These are phyloP conservation scores for Candida berthetii DNA, from an alignment of 805 yeast genomes.

Conservation along the genomic window DNA sequence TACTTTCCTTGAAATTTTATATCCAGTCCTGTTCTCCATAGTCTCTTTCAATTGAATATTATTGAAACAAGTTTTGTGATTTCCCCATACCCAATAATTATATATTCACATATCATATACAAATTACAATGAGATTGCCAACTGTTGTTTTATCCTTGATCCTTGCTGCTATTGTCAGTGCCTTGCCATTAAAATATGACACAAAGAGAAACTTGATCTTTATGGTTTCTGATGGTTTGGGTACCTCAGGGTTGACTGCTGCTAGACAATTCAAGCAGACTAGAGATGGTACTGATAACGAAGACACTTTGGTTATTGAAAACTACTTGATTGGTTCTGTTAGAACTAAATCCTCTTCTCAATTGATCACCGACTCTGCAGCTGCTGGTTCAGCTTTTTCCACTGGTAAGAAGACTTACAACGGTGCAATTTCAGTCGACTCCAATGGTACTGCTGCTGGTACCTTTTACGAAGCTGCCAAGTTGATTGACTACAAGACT, in stretches of 20 bases:
- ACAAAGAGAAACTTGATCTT: conserved; percentile 71
- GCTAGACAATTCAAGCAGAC: conserved; percentile 70
- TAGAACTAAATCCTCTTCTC: conserved; percentile 73
- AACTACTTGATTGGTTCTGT: conserved; percentile 71
- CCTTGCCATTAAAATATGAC: conserved; percentile 18
- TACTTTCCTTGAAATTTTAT: too few relatives aligned
- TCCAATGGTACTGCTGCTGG: conserved; percentile 68
- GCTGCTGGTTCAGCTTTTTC: conserved; percentile 95
- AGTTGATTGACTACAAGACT: conserved; percentile 69
- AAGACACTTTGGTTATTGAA: conserved; percentile 57
- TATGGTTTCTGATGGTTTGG: conserved; percentile 91
- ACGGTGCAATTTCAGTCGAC: conserved; percentile 88
- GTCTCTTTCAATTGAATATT: too few relatives aligned
- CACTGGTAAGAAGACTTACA: conserved; percentile 75
- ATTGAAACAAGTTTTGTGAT: too few relatives aligned
- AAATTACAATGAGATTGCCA: conserved; percentile 21
- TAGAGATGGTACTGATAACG: conserved; percentile 42
- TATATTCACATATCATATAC: too few relatives aligned
- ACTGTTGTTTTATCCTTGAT: conserved; percentile 13
- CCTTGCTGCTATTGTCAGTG: conserved; percentile 15
- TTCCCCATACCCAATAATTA: not conserved
- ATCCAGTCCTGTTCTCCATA: too few relatives aligned
- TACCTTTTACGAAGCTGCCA: conserved; percentile 82
- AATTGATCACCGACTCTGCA: conserved; percentile 86
- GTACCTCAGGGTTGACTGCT: conserved; percentile 77